Percentiles rank a stretch among this genome's conserved stretches.
Evolutionary conservation across 2,329 filamentous ascomycete genomes (phyloP).

Genomic region (Pseudogymnoascus sp.): DNA sequence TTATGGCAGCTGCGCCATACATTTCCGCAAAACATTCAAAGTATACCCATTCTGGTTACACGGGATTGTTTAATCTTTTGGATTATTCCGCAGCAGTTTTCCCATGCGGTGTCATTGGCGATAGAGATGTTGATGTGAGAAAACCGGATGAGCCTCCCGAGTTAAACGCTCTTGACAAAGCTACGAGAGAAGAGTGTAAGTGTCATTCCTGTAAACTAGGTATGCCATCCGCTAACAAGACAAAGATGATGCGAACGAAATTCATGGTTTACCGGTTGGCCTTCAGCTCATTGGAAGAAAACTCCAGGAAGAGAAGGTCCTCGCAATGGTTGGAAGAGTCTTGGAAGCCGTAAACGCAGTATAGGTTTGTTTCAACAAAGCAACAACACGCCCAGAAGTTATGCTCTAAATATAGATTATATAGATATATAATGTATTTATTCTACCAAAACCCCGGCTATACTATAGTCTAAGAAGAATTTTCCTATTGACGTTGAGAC

Average conservation of each 20-base stretch:
- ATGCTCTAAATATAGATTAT: background rate
- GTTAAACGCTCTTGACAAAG: background rate
- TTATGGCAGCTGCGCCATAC: conserved; percentile 27
- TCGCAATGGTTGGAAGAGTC: conserved; percentile 69
- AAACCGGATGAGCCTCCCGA: background rate
- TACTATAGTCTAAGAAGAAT: conserved; percentile 30
- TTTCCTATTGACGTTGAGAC: conserved; percentile 35
- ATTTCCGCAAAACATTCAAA: conserved; percentile 25
- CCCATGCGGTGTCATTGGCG: conserved; percentile 3
- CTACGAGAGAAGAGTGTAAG: conserved; percentile 3
- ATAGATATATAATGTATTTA: background rate
- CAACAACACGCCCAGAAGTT: background rate
- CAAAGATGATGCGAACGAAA: conserved; percentile 63
- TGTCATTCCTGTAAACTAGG: background rate
- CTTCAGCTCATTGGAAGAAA: conserved; percentile 75
- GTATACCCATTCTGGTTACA: conserved; percentile 21
- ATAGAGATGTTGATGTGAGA: background rate
- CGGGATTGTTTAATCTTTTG: conserved; percentile 26
- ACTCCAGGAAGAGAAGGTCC: conserved; percentile 78
- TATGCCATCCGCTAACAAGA: conserved; percentile 60
- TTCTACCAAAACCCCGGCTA: background rate
- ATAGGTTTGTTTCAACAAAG: background rate
- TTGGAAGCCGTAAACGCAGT: background rate
- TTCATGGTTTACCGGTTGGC: conserved; percentile 76
- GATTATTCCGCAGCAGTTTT: conserved; percentile 17